These are phyloP conservation scores for Bryoglossum gracile DNA, from an alignment of 495 filamentous ascomycete genomes.

Conservation along the genomic window DNA sequence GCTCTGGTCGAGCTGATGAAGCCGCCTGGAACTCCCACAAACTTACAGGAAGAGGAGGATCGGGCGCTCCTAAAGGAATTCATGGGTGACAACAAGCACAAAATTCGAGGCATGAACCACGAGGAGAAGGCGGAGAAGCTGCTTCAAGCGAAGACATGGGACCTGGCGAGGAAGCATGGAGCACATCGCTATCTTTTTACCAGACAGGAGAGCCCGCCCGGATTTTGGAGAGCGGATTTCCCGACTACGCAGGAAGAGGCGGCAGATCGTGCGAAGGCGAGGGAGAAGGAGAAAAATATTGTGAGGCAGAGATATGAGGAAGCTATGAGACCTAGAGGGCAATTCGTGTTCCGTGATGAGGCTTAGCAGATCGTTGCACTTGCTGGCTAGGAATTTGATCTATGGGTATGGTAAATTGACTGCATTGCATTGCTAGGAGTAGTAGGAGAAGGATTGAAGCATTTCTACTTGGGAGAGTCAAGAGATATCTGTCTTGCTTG, in stretches of 20 bases:
- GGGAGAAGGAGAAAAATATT: conserved; percentile 47
- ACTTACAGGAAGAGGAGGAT: conserved; percentile 38
- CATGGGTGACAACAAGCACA: conserved; percentile 52
- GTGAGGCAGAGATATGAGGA: conserved; percentile 72
- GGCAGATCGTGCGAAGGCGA: conserved; percentile 53
- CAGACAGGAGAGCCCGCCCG: conserved; percentile 64
- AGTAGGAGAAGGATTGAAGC: neutral
- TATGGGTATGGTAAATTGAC: neutral
- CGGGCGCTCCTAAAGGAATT: conserved; percentile 55
- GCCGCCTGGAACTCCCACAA: conserved; percentile 12
- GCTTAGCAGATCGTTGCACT: conserved; percentile 27
- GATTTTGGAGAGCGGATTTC: conserved; percentile 86
- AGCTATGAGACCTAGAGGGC: conserved; percentile 66
- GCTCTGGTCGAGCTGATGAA: conserved; percentile 45
- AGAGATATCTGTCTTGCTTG: too few relatives aligned
- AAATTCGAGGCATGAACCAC: conserved; percentile 37
- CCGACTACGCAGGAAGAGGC: conserved; percentile 73
- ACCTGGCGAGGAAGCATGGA: conserved; percentile 64
- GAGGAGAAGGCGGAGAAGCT: conserved; percentile 50
- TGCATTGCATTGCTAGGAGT: conserved; percentile 6
- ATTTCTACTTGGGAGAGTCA: neutral
- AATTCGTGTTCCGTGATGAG: conserved; percentile 79
- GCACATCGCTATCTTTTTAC: conserved; percentile 70
- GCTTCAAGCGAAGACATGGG: conserved; percentile 57
- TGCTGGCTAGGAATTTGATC: neutral